Conservation (phyloP, 2,329 filamentous ascomycete genomes). For the Aspergillus ibericus region DNA sequence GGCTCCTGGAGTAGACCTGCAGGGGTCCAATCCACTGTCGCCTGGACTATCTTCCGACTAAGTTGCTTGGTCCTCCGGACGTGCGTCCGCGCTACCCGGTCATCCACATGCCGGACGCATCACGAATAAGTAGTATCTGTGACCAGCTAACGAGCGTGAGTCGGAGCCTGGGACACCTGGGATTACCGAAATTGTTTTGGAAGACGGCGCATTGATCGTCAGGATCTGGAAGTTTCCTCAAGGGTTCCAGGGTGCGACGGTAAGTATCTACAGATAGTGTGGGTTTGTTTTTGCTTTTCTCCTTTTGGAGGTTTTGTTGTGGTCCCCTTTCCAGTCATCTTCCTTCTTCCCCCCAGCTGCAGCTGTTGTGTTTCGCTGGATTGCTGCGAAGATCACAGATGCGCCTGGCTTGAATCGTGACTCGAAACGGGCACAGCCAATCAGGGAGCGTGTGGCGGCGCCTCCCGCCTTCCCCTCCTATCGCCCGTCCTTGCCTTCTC, state of each 20-base stretch:
- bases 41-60: conserved; percentile 7
- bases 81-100: conserved; percentile 20
- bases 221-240: neutral
- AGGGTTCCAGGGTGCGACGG: neutral
- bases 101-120: conserved; percentile 10
- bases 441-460: conserved; percentile 14
- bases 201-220: neutral
- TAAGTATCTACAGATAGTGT: neutral
- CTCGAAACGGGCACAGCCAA: conserved; percentile 11
- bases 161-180: neutral
- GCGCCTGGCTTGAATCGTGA: conserved; percentile 2
- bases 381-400: neutral
- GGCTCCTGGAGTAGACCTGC: conserved; percentile 10
- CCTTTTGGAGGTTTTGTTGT: neutral
- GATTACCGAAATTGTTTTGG: neutral
- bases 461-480: conserved; percentile 11
- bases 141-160: conserved; percentile 1
- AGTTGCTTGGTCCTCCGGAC: conserved; percentile 11
- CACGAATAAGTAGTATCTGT: neutral
- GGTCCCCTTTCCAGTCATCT: neutral
- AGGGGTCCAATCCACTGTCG: conserved; percentile 8
- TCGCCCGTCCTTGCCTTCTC: neutral
- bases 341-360: neutral
- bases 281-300: neutral
- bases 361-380: neutral